Conservation (phyloP, 2,329 filamentous ascomycete genomes). For the Ophiocordyceps australis region DNA sequence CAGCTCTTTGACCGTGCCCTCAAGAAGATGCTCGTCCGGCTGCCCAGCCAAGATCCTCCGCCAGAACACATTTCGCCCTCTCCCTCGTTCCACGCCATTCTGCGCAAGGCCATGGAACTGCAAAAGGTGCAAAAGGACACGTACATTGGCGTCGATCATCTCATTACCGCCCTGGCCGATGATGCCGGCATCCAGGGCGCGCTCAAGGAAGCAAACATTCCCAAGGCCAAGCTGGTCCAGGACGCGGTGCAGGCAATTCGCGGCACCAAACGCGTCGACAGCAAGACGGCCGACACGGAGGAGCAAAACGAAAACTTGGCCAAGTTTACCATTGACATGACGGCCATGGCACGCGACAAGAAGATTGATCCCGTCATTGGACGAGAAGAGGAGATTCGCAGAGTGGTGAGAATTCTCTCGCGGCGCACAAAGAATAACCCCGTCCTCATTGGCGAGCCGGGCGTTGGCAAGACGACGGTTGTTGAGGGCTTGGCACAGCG, state of each 20-base stretch:
- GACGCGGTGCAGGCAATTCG: conserved; percentile 82
- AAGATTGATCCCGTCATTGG: conserved; percentile 97
- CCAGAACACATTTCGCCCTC: conserved; percentile 76
- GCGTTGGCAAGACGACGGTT: conserved; percentile 96
- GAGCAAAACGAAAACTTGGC: conserved; percentile 87
- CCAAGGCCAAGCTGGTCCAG: conserved; percentile 78
- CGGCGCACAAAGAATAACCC: conserved; percentile 97
- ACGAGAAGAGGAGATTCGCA: conserved; percentile 84
- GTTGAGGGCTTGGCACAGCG: conserved; percentile 90
- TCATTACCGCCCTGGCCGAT: conserved; percentile 72
- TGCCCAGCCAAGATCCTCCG: conserved; percentile 88
- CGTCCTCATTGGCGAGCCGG: conserved; percentile 90
- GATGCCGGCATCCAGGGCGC: conserved; percentile 56
- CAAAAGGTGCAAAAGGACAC: conserved; percentile 97
- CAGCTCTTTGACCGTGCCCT: conserved; percentile 76
- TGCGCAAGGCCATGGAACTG: conserved; percentile 71
- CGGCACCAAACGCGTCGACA: conserved; percentile 85
- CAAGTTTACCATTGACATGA: conserved; percentile 99
- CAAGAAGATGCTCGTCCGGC: conserved; percentile 78
- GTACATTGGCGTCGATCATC: conserved; percentile 85
- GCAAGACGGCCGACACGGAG: conserved; percentile 87
- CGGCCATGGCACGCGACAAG: conserved; percentile 83
- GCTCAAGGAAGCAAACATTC: conserved; percentile 75
- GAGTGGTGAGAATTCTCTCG: conserved; percentile 81
- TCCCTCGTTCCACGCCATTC: conserved; percentile 62